Evolutionary conservation across 1,284 basidiomycete genomes (phyloP).

Genomic region (Wolfiporia cocos): DNA sequence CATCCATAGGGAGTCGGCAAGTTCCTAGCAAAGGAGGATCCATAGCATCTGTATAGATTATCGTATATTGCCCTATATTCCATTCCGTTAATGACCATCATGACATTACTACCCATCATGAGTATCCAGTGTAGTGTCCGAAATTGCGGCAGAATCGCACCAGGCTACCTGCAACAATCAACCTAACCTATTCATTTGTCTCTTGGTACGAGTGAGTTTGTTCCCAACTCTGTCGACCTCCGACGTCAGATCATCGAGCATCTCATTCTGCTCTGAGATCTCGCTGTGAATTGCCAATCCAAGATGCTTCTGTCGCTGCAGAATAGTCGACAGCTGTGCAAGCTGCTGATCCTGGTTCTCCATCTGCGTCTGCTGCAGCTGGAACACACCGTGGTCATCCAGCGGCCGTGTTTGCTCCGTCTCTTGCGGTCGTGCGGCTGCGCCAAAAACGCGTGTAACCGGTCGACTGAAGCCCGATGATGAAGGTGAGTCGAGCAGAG

Average conservation of each 20-base stretch:
- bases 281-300: conserved; percentile 87
- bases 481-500: conserved; percentile 40
- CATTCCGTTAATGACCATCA: too few relatives aligned
- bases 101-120: too few relatives aligned
- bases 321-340: conserved; percentile 70
- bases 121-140: too few relatives aligned
- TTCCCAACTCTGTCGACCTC: conserved; percentile 71
- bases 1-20: conserved; percentile 47
- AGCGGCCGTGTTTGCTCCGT: conserved; percentile 83
- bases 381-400: conserved; percentile 76
- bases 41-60: conserved; percentile 10
- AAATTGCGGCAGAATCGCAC: too few relatives aligned
- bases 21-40: conserved; percentile 32
- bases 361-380: conserved; percentile 78
- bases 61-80: conserved; percentile 11
- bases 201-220: conserved; percentile 77
- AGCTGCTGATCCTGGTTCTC: conserved; percentile 83
- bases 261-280: conserved; percentile 79
- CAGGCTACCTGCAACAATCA: too few relatives aligned
- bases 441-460: conserved; percentile 78
- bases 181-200: conserved; percentile 72
- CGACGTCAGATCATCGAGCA: conserved; percentile 74
- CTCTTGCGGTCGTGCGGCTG: conserved; percentile 58
- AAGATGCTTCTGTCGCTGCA: conserved; percentile 83
- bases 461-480: conserved; percentile 34